These are phyloP conservation scores for Xylaria sp. DNA, from an alignment of 2,329 filamentous ascomycete species.

Conservation along the genomic window DNA sequence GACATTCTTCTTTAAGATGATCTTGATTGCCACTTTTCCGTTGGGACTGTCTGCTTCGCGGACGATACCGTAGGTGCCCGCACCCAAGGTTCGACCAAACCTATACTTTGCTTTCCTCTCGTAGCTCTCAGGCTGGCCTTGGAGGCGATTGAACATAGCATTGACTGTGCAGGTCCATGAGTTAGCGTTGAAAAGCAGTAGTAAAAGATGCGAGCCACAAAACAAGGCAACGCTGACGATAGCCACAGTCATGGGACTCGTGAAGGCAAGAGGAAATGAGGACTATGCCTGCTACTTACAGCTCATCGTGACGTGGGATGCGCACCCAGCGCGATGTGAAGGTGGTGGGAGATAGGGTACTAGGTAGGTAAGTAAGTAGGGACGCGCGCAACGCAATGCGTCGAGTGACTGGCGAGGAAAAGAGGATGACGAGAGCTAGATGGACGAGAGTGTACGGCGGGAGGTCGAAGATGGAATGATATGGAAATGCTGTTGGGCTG, in stretches of 20 bases:
- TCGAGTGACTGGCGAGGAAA: conserved; percentile 2
- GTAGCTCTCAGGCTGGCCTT: conserved; percentile 97
- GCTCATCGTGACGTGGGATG: conserved; percentile 51
- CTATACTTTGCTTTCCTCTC: conserved; percentile 97
- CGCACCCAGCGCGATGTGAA: conserved; percentile 29
- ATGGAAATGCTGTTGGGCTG: conserved; percentile 9
- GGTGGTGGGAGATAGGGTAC: conserved; percentile 12
- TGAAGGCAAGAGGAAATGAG: conserved; percentile 36
- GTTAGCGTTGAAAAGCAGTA: conserved; percentile 19
- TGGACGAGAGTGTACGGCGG: conserved; percentile 5
- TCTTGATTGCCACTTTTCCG: conserved; percentile 95
- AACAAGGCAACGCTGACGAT: background rate
- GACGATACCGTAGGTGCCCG: conserved; percentile 98
- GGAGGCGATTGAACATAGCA: conserved; percentile 93
- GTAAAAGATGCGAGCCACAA: background rate
- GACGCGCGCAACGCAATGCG: conserved; percentile 7
- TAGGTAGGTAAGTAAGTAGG: conserved; percentile 6
- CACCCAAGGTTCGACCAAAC: conserved; percentile 93
- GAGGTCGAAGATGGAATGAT: conserved; percentile 11
- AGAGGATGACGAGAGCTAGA: conserved; percentile 8
- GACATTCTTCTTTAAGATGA: conserved; percentile 99
- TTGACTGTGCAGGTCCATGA: conserved; percentile 65
- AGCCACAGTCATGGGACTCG: background rate
- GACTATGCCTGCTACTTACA: conserved; percentile 49
- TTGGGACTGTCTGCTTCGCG: conserved; percentile 87